Conservation (phyloP, 2,329 filamentous ascomycete genomes). For the Nothophoma quercina region DNA sequence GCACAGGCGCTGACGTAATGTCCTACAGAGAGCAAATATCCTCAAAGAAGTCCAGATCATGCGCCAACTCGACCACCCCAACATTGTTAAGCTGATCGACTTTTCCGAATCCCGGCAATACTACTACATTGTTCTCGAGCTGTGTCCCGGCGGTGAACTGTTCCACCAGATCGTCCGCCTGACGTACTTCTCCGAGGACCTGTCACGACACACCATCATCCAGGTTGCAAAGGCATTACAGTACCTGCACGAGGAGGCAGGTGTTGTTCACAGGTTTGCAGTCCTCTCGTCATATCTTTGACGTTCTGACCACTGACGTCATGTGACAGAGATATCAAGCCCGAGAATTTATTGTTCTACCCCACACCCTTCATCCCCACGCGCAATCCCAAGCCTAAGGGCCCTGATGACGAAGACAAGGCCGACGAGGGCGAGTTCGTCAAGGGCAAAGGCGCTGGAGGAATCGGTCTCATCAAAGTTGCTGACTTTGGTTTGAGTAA, state of each 20-base stretch:
- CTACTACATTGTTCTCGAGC: conserved; percentile 96
- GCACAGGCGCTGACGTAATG: conserved; percentile 53
- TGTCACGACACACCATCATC: conserved; percentile 91
- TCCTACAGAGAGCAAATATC: conserved; percentile 86
- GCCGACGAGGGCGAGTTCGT: conserved; percentile 95
- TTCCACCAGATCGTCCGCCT: conserved; percentile 98
- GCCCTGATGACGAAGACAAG: conserved; percentile 95
- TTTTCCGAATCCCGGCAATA: conserved; percentile 94
- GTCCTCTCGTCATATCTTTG: conserved; percentile 3
- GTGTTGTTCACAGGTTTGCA: conserved; percentile 92
- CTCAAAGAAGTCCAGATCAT: conserved; percentile 99
- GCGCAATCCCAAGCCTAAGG: conserved; percentile 79
- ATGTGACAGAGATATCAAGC: conserved; percentile 86
- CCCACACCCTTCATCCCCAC: conserved; percentile 83
- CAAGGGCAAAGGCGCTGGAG: conserved; percentile 80
- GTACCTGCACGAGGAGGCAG: conserved; percentile 92
- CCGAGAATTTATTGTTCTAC: conserved; percentile 94
- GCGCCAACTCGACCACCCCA: conserved; percentile 94
- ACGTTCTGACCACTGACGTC: conserved; percentile 45
- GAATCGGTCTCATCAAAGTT: conserved; percentile 95
- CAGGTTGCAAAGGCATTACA: conserved; percentile 95
- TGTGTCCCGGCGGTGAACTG: conserved; percentile 92
- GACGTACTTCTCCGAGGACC: conserved; percentile 96
- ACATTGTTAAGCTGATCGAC: conserved; percentile 91
- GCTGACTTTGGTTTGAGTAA: conserved; percentile 98